Evolutionary conservation across 2,329 filamentous ascomycete genomes (phyloP), one percentile per base, ranked within the genome.

Genomic region (Neofusicoccum umdonicola): DNA sequence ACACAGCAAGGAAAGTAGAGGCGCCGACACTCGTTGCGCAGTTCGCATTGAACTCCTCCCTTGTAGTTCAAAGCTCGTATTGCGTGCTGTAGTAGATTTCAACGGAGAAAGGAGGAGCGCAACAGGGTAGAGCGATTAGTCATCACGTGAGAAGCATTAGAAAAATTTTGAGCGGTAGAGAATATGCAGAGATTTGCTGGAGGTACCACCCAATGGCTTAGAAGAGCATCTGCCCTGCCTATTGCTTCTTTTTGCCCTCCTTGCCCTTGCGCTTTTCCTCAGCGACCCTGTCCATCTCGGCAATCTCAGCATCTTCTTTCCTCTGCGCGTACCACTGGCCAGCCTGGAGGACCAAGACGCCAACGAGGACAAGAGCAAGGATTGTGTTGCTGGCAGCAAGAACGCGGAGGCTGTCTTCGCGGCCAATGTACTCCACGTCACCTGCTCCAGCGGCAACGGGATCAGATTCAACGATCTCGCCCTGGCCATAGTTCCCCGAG

Each of bases 301-400:
- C 87, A 64, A 85, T 83, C 78, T 97, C 93, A 76, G 93, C 90
- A 73, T 85, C 84, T 79, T 98, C 93, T 81, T 96, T 96, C 75
- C 91, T 86, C 85, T 98, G 93, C 31, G 95, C 95, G 81, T 99
- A 99, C 95, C 94, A 98, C 84, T 98, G 92, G 11, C 95, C 95
- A 19, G 92, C 92, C 86, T 99, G 95, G 73, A 99, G 80, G 39
- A 97, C 91, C 69, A 99, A 77, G 9, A 99, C 91, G 4, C 95
- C 95, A 3, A 98, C 89, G 62, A 99, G 80, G 35, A 99, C 92
- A 50, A 99, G 85, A 41, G 94, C 95, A 65, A 98, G 80, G 75
- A 99, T 99, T 3, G 95, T 98, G 79, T 99, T 97, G 78, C 92
- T 97, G 7, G 95, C 95, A 37, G 93, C 88, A 72, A 98, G 83